Evolutionary conservation across 352 stramenopile species (phyloP), one percentile per base, ranked within the genome.

Genomic region (Pythium phragmiticola): DNA sequence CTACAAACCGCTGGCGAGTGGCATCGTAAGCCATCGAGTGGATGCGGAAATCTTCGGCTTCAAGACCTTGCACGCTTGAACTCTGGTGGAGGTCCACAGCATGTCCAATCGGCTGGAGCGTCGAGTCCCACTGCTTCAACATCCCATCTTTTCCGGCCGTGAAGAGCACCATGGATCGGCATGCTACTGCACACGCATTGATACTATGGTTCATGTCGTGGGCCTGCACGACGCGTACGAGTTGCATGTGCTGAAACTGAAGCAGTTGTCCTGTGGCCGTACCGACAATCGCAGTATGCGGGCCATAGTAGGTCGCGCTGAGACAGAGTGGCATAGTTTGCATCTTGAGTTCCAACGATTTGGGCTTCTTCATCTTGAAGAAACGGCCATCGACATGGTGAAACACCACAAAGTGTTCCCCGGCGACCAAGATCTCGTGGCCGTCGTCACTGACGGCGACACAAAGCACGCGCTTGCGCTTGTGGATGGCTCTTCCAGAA

Each of bases 91-190:
- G 50, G 57, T 92, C 83, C 7, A 91, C 66, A 1, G 77, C 52
- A 36, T 88, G 77, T 13, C 85, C 85, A n/a, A 94, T 89, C 0
- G 85, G 74, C 11, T 73, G 73, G 9, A 92, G 65, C 0, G 83
- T 92, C 26, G 81, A 88, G 60, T 95, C 84, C 84, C 84, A 95
- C 75, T 92, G 84, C 61, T 86, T 87, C 36, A 92, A 70, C 12
- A 86, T 73, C 0, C 84, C 86, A 50, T 92, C 84, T 56, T 91
- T 92, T 0, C 81, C 81, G 11, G 79, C 76, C 0, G 86, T 88
- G 59, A 92, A 90, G n/a, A 94, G 63, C 7, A 92, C 69, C 82
- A 89, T 90, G 0, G 82, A 86, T 33, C 80, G 74, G 51, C 75
- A 93, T 0, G 80, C 83, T 0, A 90, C 54, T 33, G 82, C 13